These are phyloP conservation scores for Schwanniomyces pseudopolymorphus DNA, from an alignment of 805 yeast species.

Conservation along the genomic window DNA sequence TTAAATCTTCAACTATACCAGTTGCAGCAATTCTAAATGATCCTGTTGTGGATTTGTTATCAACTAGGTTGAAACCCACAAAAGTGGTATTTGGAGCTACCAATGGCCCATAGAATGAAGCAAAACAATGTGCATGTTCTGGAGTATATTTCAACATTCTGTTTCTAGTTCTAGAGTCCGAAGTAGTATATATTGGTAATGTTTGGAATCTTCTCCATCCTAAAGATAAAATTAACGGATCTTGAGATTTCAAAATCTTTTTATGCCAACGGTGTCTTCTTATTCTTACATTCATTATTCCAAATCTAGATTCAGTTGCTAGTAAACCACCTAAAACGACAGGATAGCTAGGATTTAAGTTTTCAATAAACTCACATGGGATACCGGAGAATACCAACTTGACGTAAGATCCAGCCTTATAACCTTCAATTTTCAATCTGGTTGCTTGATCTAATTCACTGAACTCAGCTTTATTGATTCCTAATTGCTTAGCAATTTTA, in stretches of 20 bases:
- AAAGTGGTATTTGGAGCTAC: conserved; percentile 98
- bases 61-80: conserved; percentile 89
- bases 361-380: conserved; percentile 88
- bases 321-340: conserved; percentile 87
- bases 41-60: conserved; percentile 80
- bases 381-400: conserved; percentile 77
- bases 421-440: conserved; percentile 85
- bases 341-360: conserved; percentile 84
- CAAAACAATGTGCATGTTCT: conserved; percentile 95
- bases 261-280: conserved; percentile 99
- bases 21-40: conserved; percentile 95
- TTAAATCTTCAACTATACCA: conserved; percentile 92
- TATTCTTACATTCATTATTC: conserved; percentile 86
- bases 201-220: conserved; percentile 99
- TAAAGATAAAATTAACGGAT: conserved; percentile 86
- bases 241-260: conserved; percentile 90
- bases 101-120: conserved; percentile 94
- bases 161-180: conserved; percentile 96
- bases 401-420: conserved; percentile 90
- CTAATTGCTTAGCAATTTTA: conserved; percentile 93
- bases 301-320: conserved; percentile 89
- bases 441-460: conserved; percentile 73
- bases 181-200: conserved; percentile 89
- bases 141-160: conserved; percentile 98
- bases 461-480: conserved; percentile 82